phyloP scores from a whole-genome alignment of 352 stramenopile species.

The Phytopythium litorale region DNA sequence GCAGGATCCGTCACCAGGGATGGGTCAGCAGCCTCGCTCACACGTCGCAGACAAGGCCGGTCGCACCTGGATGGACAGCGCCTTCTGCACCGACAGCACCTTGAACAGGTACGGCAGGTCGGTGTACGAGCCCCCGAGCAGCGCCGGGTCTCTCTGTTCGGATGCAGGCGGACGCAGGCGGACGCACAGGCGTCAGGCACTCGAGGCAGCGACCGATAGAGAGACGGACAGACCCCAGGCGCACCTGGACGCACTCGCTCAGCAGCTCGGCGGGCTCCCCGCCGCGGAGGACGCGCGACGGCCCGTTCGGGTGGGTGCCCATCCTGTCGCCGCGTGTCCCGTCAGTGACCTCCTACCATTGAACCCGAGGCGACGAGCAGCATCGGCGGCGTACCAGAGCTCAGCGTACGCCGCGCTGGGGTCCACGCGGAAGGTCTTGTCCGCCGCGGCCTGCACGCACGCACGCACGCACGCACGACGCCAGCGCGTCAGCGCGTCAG shows the following conservation, averaged over 20 bases:
- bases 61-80: slow-evolving; percentile 94
- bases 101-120: slow-evolving; percentile 99
- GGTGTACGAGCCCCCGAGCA: slow-evolving; percentile 27
- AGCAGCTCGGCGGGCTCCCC: slow-evolving; percentile 44
- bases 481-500: not conserved
- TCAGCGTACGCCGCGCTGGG: slow-evolving; percentile 72
- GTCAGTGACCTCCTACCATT: not conserved
- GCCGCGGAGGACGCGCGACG: slow-evolving; percentile 61
- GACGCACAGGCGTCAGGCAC: not conserved
- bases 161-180: slow-evolving; percentile 6
- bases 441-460: slow-evolving; percentile 30
- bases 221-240: not conserved
- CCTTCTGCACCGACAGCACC: slow-evolving; percentile 96
- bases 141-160: slow-evolving; percentile 32
- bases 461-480: too few relatives aligned
- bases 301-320: slow-evolving; percentile 93
- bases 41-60: not conserved
- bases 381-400: slow-evolving; percentile 61
- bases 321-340: slow-evolving; percentile 53
- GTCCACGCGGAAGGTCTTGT: slow-evolving; percentile 44
- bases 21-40: not conserved
- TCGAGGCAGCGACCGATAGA: not conserved
- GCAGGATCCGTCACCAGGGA: not conserved
- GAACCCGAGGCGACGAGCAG: not conserved
- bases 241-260: slow-evolving; percentile 66